Percentiles rank a stretch among this genome's conserved stretches.
These are phyloP conservation scores for Acer yangbiense DNA, from an alignment of 345 rosid species.

Conservation along the genomic window DNA sequence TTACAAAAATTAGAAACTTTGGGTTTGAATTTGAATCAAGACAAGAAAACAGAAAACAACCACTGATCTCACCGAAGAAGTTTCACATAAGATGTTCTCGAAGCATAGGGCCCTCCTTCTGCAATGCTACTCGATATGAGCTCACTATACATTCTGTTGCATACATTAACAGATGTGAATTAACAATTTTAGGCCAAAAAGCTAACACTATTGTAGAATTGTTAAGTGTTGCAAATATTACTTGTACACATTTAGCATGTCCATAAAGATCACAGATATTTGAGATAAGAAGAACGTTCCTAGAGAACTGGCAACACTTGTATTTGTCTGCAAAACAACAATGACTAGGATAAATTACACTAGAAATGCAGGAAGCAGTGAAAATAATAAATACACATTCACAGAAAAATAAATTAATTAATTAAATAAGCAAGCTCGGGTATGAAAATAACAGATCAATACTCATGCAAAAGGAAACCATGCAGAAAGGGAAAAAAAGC, in stretches of 20 bases:
- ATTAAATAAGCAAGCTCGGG: not conserved
- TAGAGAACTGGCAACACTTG: constrained; percentile 91
- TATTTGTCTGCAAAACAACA: constrained; percentile 80
- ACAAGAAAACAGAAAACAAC: constrained; percentile 10
- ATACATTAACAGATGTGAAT: constrained; percentile 19
- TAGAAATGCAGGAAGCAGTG: not conserved
- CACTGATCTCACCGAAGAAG: constrained; percentile 65
- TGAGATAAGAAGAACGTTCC: constrained; percentile 91
- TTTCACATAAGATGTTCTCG: constrained; percentile 88
- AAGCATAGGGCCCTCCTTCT: constrained; percentile 89
- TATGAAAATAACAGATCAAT: not conserved
- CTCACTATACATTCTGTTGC: constrained; percentile 97
- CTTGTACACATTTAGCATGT: constrained; percentile 99
- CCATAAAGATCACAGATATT: constrained; percentile 88
- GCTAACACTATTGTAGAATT: not conserved
- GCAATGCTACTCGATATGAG: constrained; percentile 94
- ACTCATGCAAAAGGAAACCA: not conserved
- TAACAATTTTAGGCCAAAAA: constrained; percentile 5
- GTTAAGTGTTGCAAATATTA: constrained; percentile 26
- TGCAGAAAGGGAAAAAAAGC: not conserved
- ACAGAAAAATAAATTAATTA: not conserved
- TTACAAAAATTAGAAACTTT: not conserved
- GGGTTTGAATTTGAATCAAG: constrained; percentile 2
- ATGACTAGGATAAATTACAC: constrained; percentile 3
- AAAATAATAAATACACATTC: not conserved